A percentile compares a stretch with the other conserved stretches of the same genome.
These are phyloP conservation scores for Jackrogersella multiformis DNA, from an alignment of 495 filamentous ascomycete species.

Conservation along the genomic window DNA sequence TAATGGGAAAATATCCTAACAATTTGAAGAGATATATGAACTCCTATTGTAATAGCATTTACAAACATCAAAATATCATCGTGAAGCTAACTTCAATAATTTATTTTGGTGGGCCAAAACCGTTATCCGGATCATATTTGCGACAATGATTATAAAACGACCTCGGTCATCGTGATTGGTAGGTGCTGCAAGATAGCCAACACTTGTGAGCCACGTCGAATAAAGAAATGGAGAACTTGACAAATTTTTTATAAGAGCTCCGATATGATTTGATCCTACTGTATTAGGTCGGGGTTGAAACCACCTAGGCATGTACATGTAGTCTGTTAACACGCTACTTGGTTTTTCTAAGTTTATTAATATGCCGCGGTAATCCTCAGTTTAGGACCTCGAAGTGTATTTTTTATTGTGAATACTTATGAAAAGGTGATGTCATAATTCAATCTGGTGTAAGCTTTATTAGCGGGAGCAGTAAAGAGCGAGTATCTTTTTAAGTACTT, in stretches of 20 bases:
- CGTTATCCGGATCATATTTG: no score
- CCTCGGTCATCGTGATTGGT: constrained; percentile 20
- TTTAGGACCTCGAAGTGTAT: no score
- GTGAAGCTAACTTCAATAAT: not conserved
- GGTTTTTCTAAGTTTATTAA: no score
- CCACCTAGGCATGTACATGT: no score
- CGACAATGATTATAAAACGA: constrained; percentile 1
- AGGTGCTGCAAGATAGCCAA: constrained; percentile 25
- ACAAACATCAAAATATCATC: not conserved
- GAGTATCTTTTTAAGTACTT: no score
- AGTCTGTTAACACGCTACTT: no score
- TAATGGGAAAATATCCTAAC: constrained; percentile 1
- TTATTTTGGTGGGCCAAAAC: not conserved
- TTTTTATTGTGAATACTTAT: no score
- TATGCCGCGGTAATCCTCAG: no score
- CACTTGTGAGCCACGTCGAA: constrained; percentile 36
- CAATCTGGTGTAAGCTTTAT: not conserved
- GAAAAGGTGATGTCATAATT: constrained; percentile 11
- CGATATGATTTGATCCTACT: constrained; percentile 12
- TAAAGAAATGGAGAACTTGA: constrained; percentile 27
- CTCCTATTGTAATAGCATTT: not conserved
- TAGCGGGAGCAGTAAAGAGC: not conserved
- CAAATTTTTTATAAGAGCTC: constrained; percentile 15
- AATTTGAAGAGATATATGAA: not conserved
- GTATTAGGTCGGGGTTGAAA: constrained; percentile 12